Percentiles rank a stretch among this genome's conserved stretches.
Conservation (phyloP, 2,329 filamentous ascomycete species). For the Eutypa lata region DNA sequence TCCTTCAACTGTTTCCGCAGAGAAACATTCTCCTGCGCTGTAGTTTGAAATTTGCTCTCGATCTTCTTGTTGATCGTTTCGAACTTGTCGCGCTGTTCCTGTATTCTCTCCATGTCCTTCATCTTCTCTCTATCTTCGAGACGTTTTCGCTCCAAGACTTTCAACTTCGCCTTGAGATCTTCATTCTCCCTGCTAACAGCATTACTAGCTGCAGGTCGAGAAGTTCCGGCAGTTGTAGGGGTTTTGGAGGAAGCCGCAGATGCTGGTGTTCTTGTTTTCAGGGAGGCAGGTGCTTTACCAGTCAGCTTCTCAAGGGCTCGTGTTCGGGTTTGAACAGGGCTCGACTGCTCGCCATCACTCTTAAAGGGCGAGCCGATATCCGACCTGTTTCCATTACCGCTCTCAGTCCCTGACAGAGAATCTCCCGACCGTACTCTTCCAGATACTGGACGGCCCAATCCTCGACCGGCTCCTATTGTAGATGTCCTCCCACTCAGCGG, state of each 20-base stretch:
- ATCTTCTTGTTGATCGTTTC: constrained; percentile 87
- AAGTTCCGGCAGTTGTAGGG: constrained; percentile 25
- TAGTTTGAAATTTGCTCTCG: constrained; percentile 81
- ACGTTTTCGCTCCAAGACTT: constrained; percentile 83
- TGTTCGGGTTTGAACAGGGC: constrained; percentile 49
- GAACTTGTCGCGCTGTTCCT: constrained; percentile 73
- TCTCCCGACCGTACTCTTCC: constrained; percentile 45
- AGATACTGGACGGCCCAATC: constrained; percentile 35
- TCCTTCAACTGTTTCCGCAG: constrained; percentile 77
- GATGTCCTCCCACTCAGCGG: constrained; percentile 37
- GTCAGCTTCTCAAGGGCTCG: constrained; percentile 52
- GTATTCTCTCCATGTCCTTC: constrained; percentile 71
- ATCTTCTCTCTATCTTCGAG: constrained; percentile 82
- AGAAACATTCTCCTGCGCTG: constrained; percentile 75
- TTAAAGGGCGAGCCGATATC: constrained; percentile 46
- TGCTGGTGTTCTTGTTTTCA: constrained; percentile 24
- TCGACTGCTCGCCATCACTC: constrained; percentile 50
- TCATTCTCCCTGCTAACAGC: constrained; percentile 69
- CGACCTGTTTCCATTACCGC: constrained; percentile 33
- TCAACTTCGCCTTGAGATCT: constrained; percentile 82
- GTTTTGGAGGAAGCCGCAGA: constrained; percentile 32
- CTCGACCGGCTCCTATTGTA: constrained; percentile 27
- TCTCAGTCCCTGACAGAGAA: constrained; percentile 42
- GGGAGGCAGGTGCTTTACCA: not conserved
- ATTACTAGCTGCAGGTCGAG: constrained; percentile 42